phyloP scores from a whole-genome alignment of 257 asterid species.

The Pogostemon cablin region DNA sequence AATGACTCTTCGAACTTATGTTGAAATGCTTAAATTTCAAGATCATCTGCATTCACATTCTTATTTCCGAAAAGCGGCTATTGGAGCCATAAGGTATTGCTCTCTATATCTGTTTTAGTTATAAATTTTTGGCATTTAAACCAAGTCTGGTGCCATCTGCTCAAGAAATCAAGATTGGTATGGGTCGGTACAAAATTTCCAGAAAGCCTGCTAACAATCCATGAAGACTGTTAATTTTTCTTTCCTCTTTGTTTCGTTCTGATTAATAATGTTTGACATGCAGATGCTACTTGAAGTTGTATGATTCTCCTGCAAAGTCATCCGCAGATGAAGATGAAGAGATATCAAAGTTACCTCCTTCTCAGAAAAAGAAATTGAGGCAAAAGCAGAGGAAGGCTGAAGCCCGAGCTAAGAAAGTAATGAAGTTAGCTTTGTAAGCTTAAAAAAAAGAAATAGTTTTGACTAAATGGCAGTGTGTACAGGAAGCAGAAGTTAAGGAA shows the following conservation, averaged over 20 bases:
- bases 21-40: conserved; percentile 91
- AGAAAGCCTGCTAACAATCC: background rate
- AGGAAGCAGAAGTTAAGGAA: conserved; percentile 95
- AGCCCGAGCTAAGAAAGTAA: conserved; percentile 95
- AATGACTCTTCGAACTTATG: conserved; percentile 94
- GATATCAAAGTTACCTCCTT: conserved; percentile 75
- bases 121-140: conserved; percentile 19
- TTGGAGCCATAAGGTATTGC: conserved; percentile 78
- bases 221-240: conserved; percentile 3
- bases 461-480: conserved; percentile 33
- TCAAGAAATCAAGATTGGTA: background rate
- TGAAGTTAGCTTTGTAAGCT: conserved; percentile 24
- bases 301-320: conserved; percentile 87
- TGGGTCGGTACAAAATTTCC: background rate
- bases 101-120: conserved; percentile 26
- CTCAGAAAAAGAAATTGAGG: conserved; percentile 94
- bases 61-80: conserved; percentile 93
- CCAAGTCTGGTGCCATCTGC: conserved; percentile 16
- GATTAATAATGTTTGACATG: conserved; percentile 31
- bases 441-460: conserved; percentile 21
- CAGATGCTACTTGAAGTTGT: conserved; percentile 94
- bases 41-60: conserved; percentile 90
- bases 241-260: conserved; percentile 3
- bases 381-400: conserved; percentile 97
- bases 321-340: conserved; percentile 86